Percentiles rank a stretch among this genome's conserved stretches.
phyloP scores from a whole-genome alignment of 306 rosid species.

The Ceratonia siliqua region DNA sequence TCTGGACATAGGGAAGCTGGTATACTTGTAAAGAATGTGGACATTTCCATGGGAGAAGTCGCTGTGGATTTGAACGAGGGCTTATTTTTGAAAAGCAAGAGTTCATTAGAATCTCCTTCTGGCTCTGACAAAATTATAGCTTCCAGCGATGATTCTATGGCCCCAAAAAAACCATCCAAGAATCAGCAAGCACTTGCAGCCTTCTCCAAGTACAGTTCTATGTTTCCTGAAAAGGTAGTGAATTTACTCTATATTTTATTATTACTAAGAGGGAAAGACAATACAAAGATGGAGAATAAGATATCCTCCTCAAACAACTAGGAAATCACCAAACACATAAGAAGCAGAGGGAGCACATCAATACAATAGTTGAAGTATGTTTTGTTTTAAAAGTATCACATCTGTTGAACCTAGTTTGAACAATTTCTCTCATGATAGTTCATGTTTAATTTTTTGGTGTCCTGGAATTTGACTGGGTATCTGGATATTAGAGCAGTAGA shows the following conservation, averaged over 20 bases:
- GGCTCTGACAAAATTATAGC: constrained; percentile 45
- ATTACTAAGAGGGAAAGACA: background rate
- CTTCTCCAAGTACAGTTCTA: constrained; percentile 49
- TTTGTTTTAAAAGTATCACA: background rate
- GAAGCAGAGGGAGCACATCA: background rate
- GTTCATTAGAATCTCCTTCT: constrained; percentile 51
- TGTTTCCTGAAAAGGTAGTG: constrained; percentile 89
- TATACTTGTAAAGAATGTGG: constrained; percentile 63
- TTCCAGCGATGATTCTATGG: constrained; percentile 47
- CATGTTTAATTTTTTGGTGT: background rate
- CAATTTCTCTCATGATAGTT: background rate
- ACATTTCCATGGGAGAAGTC: constrained; percentile 60
- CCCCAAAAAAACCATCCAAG: constrained; percentile 44
- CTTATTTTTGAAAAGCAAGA: constrained; percentile 60
- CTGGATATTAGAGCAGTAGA: background rate
- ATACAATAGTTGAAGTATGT: background rate
- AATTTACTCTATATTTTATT: constrained; percentile 6
- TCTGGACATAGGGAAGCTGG: constrained; percentile 78
- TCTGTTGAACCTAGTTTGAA: constrained; percentile 10
- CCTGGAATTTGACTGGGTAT: background rate
- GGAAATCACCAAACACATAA: background rate
- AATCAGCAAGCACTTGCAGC: constrained; percentile 50
- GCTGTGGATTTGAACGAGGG: constrained; percentile 75
- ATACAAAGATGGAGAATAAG: background rate
- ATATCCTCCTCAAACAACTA: background rate